A percentile compares a stretch with the other conserved stretches of the same genome.
phyloP scores from a whole-genome alignment of 75 land plant genomes.

The Chamaecyparis obtusa region DNA sequence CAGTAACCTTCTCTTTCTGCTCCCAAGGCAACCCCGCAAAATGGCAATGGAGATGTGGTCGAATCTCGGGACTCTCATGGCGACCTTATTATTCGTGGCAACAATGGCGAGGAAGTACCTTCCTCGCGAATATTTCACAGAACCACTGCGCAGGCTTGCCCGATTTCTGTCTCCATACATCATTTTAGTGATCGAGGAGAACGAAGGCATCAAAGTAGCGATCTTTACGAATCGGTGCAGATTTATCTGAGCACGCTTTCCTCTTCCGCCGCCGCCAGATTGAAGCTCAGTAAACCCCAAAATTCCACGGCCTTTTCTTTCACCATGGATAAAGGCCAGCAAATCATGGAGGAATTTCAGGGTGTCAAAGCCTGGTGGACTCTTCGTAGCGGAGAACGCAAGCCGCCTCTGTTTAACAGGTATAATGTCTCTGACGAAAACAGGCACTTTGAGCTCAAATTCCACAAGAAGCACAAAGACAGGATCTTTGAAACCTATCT shows the following conservation, averaged over 20 bases:
- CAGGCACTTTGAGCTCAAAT: too few species aligned
- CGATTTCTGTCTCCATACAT: constrained; percentile 15
- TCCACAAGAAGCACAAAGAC: too few species aligned
- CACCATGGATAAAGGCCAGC: too few species aligned
- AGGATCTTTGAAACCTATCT: too few species aligned
- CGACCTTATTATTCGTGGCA: constrained; percentile 2
- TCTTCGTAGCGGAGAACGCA: background rate
- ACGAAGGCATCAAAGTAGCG: constrained; percentile 6
- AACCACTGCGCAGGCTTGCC: constrained; percentile 13
- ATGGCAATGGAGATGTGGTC: background rate
- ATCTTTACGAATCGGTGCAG: too few species aligned
- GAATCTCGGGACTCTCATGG: too few species aligned
- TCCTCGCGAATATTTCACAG: constrained; percentile 18
- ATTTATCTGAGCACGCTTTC: too few species aligned
- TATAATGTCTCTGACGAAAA: background rate
- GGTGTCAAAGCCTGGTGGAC: constrained; percentile 6
- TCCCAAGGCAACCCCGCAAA: too few species aligned
- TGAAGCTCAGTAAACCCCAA: background rate
- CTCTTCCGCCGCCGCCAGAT: too few species aligned
- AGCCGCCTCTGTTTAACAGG: background rate
- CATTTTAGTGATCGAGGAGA: constrained; percentile 13
- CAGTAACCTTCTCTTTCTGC: too few species aligned
- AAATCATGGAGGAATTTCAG: too few species aligned
- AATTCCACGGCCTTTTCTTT: background rate
- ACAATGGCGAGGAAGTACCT: constrained; percentile 12